Evolutionary conservation across 495 filamentous ascomycete species (phyloP).

Genomic region (Margaritispora aquatica): DNA sequence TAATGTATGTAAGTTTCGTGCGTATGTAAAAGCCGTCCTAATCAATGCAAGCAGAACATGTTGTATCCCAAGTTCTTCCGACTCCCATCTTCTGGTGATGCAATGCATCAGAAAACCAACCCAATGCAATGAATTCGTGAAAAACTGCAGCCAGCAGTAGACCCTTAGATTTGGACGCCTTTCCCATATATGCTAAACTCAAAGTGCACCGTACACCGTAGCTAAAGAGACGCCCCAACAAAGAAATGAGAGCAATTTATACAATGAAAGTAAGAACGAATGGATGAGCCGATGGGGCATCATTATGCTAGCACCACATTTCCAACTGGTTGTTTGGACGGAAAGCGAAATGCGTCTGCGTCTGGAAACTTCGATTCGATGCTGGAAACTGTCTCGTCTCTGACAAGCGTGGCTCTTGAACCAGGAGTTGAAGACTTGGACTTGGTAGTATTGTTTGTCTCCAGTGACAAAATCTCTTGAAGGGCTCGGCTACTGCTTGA

Average conservation of each 20-base stretch:
- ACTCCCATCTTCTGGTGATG: neutral
- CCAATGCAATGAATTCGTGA: conserved; percentile 1
- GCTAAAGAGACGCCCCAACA: neutral
- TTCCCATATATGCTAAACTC: conserved; percentile 5
- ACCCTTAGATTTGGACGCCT: neutral
- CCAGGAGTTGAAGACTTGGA: conserved; percentile 9
- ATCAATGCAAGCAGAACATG: neutral
- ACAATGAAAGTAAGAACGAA: neutral
- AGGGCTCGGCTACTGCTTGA: neutral
- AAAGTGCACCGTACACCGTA: neutral
- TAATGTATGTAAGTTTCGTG: no score
- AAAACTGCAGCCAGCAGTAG: neutral
- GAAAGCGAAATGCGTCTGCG: conserved; percentile 3
- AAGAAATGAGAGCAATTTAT: neutral
- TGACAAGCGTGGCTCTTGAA: conserved; percentile 4
- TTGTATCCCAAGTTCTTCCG: neutral
- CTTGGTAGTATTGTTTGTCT: conserved; percentile 9
- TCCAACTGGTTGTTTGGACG: neutral
- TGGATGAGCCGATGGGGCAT: neutral
- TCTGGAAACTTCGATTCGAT: conserved; percentile 15
- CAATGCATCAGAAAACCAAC: conserved; percentile 6
- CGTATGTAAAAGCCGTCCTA: no score
- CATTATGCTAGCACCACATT: neutral
- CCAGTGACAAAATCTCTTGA: conserved; percentile 7
- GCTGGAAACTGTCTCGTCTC: conserved; percentile 13